Evolutionary conservation across 176 grass and related monocot genomes (phyloP).

Genomic region (Musa itinerans): DNA sequence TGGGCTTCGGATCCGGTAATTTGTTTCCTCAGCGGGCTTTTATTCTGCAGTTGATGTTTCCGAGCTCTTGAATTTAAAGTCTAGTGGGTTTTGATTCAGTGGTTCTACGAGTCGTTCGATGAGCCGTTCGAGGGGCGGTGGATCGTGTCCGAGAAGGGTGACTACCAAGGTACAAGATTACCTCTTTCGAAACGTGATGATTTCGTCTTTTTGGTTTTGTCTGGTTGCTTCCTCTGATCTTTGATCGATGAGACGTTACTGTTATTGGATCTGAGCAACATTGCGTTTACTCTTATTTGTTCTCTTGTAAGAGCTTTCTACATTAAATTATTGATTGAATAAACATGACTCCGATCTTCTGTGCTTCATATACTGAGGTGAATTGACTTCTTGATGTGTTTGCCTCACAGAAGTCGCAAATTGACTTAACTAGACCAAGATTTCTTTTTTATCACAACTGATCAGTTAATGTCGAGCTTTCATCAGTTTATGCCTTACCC

Average conservation of each 20-base stretch:
- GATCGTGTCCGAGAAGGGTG: slow-evolving; percentile 58
- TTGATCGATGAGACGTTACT: too few species aligned
- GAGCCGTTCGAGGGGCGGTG: slow-evolving; percentile 72
- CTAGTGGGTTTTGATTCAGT: slow-evolving; percentile 31
- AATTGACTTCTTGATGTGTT: background rate
- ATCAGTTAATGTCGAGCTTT: too few species aligned
- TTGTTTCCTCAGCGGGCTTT: background rate
- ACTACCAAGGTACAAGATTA: slow-evolving; percentile 53
- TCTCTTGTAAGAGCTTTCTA: too few species aligned
- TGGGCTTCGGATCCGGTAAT: slow-evolving; percentile 73
- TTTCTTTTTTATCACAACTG: too few species aligned
- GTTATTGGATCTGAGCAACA: too few species aligned
- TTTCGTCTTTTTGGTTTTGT: background rate
- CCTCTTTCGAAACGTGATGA: background rate
- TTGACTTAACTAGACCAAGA: too few species aligned
- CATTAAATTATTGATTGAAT: too few species aligned
- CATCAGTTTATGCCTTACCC: too few species aligned
- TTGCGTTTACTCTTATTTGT: too few species aligned
- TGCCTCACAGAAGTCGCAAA: too few species aligned
- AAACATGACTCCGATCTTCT: too few species aligned
- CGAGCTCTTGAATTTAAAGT: background rate
- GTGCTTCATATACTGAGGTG: background rate
- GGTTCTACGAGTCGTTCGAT: slow-evolving; percentile 87
- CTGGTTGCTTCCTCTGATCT: background rate
- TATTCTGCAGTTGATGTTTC: background rate